Evolutionary conservation across 148 eudicot genomes (phyloP), one percentile per base, ranked within the genome.

Genomic region (Amaranthus palmeri): DNA sequence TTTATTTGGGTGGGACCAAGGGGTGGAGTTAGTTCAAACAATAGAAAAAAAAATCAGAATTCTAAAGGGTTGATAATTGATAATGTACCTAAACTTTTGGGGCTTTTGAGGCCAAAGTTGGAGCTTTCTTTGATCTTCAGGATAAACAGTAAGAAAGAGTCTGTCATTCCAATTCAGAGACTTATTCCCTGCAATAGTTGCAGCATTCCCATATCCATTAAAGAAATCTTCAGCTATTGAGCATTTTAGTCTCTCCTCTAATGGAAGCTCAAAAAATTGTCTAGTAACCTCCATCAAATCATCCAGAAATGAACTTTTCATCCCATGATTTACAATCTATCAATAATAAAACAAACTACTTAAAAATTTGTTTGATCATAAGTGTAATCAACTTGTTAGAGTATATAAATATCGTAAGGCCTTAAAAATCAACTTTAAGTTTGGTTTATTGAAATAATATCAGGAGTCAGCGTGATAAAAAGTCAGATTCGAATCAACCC

Each of bases 271-370:
- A 63, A 88, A 91, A 74, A 88, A 91, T n/a, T 80, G 64, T 75
- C 76, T 87, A 9, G 79, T 70, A n/a, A 83, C 65, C 41, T 73
- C 72, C 4, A 77, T 75, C 70, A 87, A 73, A 60, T 91, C 82
- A 0, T 91, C 97, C 66, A 91, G 74, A 60, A 84, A 86, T 12
- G 80, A 72, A 46, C 15, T 72, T 46, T 78, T 68, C 76, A 87
- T 86, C 8, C 92, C 97, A 81, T 87, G 93, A 80, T 86, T 87
- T 52, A 74, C 46, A 14, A 83, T 70, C 85, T 83, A 40, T 59
- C 13, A 87, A 48, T 55, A 41, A 57, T 7, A 55, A 60, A 53
- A 41, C 4, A 36, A 53, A 2, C 12, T 11, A 2, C 4, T 64
- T 17, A n/a, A n/a, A n/a, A n/a, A n/a, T n/a, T n/a, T n/a, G n/a